Evolutionary conservation across 225 moss, liverwort and hornwort species (phyloP).

Genomic region (Lunularia cruciata): DNA sequence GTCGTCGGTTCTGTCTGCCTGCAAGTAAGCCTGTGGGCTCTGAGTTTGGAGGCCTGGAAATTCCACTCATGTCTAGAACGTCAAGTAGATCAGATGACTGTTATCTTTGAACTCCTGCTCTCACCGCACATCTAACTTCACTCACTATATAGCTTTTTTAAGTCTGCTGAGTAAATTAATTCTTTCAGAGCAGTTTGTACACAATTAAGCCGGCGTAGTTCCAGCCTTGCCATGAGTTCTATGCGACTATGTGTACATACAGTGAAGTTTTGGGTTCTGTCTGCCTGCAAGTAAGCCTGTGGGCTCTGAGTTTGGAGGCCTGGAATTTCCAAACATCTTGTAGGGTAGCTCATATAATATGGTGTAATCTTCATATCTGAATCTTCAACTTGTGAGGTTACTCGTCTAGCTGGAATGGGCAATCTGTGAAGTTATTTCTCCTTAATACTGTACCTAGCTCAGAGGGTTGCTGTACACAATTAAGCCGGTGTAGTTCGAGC

Average conservation of each 20-base stretch:
- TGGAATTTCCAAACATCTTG: neutral
- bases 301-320: neutral
- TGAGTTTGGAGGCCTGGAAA: conserved; percentile 43
- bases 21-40: conserved; percentile 15
- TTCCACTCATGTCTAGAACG: conserved; percentile 8
- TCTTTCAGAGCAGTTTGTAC: conserved; percentile 3
- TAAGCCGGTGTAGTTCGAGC: conserved; percentile 36
- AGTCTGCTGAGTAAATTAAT: too few relatives aligned
- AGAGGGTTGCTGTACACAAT: conserved; percentile 26
- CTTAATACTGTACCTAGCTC: too few relatives aligned
- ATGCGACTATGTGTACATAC: conserved; percentile 4
- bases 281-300: neutral
- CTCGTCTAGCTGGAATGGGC: too few relatives aligned
- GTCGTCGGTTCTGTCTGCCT: conserved; percentile 34
- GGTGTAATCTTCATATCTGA: too few relatives aligned
- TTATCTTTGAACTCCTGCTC: too few relatives aligned
- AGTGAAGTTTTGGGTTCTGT: neutral
- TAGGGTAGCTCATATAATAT: too few relatives aligned
- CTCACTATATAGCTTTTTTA: too few relatives aligned
- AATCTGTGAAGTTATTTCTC: too few relatives aligned
- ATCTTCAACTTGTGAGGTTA: too few relatives aligned
- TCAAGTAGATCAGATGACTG: too few relatives aligned
- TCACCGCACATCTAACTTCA: too few relatives aligned
- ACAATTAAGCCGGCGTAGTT: conserved; percentile 39
- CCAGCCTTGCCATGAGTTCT: conserved; percentile 25